Evolutionary conservation across 306 rosid genomes (phyloP), one percentile per base, ranked within the genome.

Genomic region (Leucaena leucocephala): DNA sequence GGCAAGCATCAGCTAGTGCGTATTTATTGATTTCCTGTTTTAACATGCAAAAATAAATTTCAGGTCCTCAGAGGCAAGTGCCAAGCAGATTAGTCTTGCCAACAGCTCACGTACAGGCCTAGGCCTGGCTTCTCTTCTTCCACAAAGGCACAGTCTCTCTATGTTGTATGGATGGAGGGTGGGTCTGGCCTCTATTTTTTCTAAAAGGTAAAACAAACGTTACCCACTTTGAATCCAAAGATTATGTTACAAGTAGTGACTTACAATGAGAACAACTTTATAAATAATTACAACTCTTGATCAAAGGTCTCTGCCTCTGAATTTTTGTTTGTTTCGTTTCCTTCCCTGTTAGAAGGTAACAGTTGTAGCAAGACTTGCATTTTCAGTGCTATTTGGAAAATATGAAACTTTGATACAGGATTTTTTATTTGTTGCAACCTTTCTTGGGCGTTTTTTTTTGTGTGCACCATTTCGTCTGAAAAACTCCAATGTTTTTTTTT

Each of bases 161-260:
- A 82, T 78, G 84, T 79, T 87, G 88, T 86, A 83, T 19, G 98
- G 99, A 79, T 96, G 98, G 99, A 90, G 99, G 74, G 86, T 84
- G 75, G 91, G 96, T 64, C 85, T 93, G 75, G 88, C 97, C 44
- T 91, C 94, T 42, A 78, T 91, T 71, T 74, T 96, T 64, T 85
- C 86, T 78, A 91, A 65, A 72, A 90, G 87, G 75, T 78, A n/a
- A 54, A 54, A n/a, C 11, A 84, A 78, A 83, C 52, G 3, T 4
- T 57, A 73, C 62, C 63, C 59, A 72, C 69, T 66, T 68, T 58
- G n/a, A 49, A 48, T 69, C 57, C 49, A 19, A 75, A 59, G 48
- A 27, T 79, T 46, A 82, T 67, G 76, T 55, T 3, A 71, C 72
- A 70, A 43, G 36, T 10, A 42, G 44, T 39, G 49, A 84, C 52